Conservation (phyloP, 2,329 filamentous ascomycete genomes). For the Elsinoe fawcettii region DNA sequence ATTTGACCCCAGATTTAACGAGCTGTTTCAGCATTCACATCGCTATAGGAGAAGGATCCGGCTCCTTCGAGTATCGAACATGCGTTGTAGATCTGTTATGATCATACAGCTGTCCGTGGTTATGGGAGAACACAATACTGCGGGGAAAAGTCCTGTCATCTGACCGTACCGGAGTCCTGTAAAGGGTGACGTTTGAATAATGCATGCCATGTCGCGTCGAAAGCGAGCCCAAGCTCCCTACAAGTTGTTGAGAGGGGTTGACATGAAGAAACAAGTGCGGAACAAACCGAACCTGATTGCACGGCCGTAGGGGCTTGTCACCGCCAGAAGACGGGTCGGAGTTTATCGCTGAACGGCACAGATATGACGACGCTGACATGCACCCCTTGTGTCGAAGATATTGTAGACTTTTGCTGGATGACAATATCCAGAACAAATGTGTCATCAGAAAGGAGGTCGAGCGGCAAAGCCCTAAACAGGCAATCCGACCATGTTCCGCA, state of each 20-base stretch:
- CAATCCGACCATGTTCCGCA: not conserved
- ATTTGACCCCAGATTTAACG: not conserved
- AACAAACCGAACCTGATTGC: not conserved
- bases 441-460: not conserved
- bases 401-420: not conserved
- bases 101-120: not conserved
- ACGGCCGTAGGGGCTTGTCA: conserved; percentile 1
- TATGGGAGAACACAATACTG: not conserved
- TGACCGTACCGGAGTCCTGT: not conserved
- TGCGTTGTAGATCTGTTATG: conserved; percentile 4
- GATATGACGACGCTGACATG: conserved; percentile 4
- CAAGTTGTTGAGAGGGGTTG: not conserved
- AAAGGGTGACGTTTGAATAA: not conserved
- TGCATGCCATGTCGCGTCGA: not conserved
- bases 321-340: not conserved
- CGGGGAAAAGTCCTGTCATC: not conserved
- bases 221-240: not conserved
- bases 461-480: not conserved
- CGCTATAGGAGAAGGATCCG: conserved; percentile 9
- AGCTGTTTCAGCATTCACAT: not conserved
- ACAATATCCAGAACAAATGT: not conserved
- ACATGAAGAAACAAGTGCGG: not conserved
- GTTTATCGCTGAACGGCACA: not conserved
- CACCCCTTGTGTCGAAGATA: not conserved
- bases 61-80: not conserved